phyloP scores from a whole-genome alignment of 257 asterid genomes.

The Lantana camara region DNA sequence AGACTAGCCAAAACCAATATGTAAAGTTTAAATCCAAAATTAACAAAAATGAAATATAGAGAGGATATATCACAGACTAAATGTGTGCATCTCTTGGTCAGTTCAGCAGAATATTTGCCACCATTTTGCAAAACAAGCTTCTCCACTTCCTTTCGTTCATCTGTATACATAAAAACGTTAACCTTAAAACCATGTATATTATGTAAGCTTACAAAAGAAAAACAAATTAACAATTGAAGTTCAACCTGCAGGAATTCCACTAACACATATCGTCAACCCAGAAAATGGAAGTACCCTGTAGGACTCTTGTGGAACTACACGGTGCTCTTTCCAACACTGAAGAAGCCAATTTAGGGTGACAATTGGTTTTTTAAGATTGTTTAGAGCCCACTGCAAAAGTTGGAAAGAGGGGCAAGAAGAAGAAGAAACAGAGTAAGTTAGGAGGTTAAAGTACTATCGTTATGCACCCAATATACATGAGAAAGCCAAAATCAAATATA shows the following conservation, averaged over 20 bases:
- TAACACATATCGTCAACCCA: constrained; percentile 84
- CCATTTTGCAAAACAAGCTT: constrained; percentile 74
- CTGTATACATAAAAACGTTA: constrained; percentile 35
- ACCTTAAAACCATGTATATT: constrained; percentile 15
- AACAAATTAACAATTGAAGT: constrained; percentile 12
- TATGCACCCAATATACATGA: background rate
- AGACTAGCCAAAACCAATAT: constrained; percentile 14
- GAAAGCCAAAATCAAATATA: background rate
- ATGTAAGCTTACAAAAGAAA: constrained; percentile 18
- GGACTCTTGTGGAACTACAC: constrained; percentile 89
- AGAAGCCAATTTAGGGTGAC: constrained; percentile 81
- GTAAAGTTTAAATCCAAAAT: constrained; percentile 14
- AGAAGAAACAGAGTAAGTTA: constrained; percentile 26
- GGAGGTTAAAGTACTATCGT: constrained; percentile 12
- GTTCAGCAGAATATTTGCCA: constrained; percentile 89
- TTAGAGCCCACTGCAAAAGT: constrained; percentile 79
- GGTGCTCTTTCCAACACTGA: constrained; percentile 99
- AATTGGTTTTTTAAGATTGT: constrained; percentile 73
- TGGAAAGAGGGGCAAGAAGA: constrained; percentile 23
- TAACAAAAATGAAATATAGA: constrained; percentile 1
- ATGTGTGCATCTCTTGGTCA: constrained; percentile 92
- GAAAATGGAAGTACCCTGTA: constrained; percentile 86
- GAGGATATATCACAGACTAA: constrained; percentile 90
- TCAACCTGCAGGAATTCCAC: constrained; percentile 81
- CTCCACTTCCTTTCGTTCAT: constrained; percentile 84